Evolutionary conservation across 352 stramenopile species (phyloP).

Genomic region (Bremia lactucae): DNA sequence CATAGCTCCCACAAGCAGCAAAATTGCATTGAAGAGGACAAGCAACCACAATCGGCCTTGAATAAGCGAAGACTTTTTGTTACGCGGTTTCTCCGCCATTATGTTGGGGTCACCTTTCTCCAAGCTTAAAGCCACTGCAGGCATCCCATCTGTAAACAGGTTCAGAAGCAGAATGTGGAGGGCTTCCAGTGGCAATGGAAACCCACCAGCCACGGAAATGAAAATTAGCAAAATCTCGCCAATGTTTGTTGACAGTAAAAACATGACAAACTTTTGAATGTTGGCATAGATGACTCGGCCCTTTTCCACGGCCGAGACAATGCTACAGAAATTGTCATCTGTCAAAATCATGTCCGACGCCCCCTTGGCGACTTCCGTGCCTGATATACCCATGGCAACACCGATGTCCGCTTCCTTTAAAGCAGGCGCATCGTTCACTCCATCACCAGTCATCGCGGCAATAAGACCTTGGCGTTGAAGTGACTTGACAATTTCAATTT

Average conservation of each 20-base stretch:
- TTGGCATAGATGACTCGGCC: constrained; percentile 96
- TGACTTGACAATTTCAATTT: constrained; percentile 93
- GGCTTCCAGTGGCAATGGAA: constrained; percentile 85
- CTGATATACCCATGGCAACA: constrained; percentile 95
- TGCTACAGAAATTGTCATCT: constrained; percentile 97
- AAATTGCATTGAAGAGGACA: constrained; percentile 41
- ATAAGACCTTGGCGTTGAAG: constrained; percentile 84
- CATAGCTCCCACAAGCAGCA: constrained; percentile 34
- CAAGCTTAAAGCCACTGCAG: constrained; percentile 57
- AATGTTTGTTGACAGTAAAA: constrained; percentile 96
- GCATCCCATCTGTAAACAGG: constrained; percentile 94
- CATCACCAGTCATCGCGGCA: constrained; percentile 96
- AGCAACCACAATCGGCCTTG: constrained; percentile 58
- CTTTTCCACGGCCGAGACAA: constrained; percentile 93
- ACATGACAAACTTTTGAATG: constrained; percentile 98
- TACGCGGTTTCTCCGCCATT: constrained; percentile 50
- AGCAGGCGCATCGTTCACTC: constrained; percentile 96
- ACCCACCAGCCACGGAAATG: constrained; percentile 39
- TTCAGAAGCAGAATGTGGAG: constrained; percentile 99
- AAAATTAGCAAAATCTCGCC: constrained; percentile 88
- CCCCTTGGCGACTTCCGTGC: constrained; percentile 96
- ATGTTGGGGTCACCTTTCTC: constrained; percentile 57
- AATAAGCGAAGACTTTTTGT: constrained; percentile 44
- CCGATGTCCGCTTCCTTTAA: constrained; percentile 94
- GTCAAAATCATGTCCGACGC: constrained; percentile 97